phyloP scores from a whole-genome alignment of 2,329 filamentous ascomycete genomes.

The Trichophyton equinum region DNA sequence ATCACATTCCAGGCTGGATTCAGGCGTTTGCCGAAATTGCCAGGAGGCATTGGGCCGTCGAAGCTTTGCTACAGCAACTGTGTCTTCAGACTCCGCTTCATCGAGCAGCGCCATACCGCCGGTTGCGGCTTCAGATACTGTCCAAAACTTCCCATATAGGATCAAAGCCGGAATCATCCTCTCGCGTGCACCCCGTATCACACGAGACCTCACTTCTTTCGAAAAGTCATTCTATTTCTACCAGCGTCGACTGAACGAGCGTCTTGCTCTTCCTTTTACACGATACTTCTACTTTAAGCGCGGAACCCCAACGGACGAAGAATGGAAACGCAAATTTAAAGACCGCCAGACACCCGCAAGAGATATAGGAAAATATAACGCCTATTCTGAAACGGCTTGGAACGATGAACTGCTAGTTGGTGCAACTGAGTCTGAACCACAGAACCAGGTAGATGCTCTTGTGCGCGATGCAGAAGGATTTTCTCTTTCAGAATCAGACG shows the following conservation, averaged over 20 bases:
- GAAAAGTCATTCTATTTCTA: conserved; percentile 94
- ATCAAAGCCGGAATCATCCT: conserved; percentile 62
- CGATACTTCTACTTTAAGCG: conserved; percentile 91
- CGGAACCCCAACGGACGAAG: conserved; percentile 67
- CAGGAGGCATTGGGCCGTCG: conserved; percentile 30
- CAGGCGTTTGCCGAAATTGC: conserved; percentile 33
- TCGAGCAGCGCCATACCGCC: background rate
- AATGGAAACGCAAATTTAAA: conserved; percentile 78
- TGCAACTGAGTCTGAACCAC: conserved; percentile 52
- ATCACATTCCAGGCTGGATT: conserved; percentile 29
- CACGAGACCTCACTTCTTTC: conserved; percentile 70
- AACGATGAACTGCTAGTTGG: conserved; percentile 80
- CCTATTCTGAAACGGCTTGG: conserved; percentile 64
- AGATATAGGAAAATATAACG: conserved; percentile 76
- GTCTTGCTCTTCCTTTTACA: conserved; percentile 73
- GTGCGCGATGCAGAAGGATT: conserved; percentile 59
- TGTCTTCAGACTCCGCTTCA: conserved; percentile 16
- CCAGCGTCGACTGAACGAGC: conserved; percentile 92
- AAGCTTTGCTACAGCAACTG: conserved; percentile 30
- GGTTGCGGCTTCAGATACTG: background rate
- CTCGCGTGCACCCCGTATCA: conserved; percentile 77
- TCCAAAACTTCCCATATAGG: conserved; percentile 26
- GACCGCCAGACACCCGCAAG: conserved; percentile 66
- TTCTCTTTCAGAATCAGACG: conserved; percentile 19
- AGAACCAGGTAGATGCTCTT: conserved; percentile 54